Base-by-base conservation (phyloP, 1,139 yeast species). In the Zygosaccharomyces sapae region DNA sequence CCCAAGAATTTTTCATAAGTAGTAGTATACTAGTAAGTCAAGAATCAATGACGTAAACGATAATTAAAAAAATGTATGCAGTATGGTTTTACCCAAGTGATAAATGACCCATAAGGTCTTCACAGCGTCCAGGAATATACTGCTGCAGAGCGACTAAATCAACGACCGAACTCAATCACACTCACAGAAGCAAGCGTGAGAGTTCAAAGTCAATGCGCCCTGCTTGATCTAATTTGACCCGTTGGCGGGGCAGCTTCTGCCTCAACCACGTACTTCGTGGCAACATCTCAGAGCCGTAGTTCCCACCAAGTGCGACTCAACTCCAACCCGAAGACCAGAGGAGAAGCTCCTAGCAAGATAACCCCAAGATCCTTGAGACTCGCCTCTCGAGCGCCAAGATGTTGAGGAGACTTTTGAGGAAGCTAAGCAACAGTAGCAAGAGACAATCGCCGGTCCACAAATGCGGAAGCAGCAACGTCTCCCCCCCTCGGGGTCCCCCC, bases 71-170 rank as follows among this genome's bases (percentile, higher is more conserved):
- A 55, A 75, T 83, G 88, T 83, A 66, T 72, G 88, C 89, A 79
- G 82, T 86, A 83, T 83, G 89, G 90, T 83, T 84, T 83, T 83
- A 83, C 92, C 84, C 89, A 82, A 82, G 77, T 84, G 89, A 82
- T 80, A 77, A 84, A 71, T 55, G 77, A 87, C 77, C 86, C 78
- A 70, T 61, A 66, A 65, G 81, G 71, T 86, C 84, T 75, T 65
- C 89, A 87, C 82, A 83, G 86, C 77, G 92, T 82, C 74, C 83
- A 84, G 94, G 94, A 85, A 85, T 85, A 85, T 85, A 87, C 85
- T 79, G 90, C 73, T 56, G 67, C 62, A 64, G 59, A 57, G 60
- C 54, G 66, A 61, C 65, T 61, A 60, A 66, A 59, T 60, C 63
- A 66, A 62, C 56, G 69, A 61, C 54, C 82, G 83, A 80, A 79